These are phyloP conservation scores for Senecio squalidus DNA, from an alignment of 140 eudicot species.

Conservation along the genomic window DNA sequence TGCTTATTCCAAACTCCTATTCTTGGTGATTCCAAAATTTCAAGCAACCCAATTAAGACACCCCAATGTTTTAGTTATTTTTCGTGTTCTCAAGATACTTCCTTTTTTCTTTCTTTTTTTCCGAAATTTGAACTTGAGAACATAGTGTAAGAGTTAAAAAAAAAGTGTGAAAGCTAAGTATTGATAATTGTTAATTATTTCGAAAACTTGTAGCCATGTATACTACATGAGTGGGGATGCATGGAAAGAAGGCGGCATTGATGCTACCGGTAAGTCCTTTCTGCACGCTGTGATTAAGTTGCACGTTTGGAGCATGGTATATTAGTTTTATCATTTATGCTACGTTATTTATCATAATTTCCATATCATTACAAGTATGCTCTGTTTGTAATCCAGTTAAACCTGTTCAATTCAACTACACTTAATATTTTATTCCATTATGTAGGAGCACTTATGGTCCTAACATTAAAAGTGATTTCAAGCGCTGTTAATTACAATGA, in stretches of 20 bases:
- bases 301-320: background rate
- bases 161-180: background rate
- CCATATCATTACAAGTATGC: background rate
- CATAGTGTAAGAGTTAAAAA: background rate
- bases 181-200: conserved; percentile 5
- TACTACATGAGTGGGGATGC: conserved; percentile 99
- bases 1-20: too few relatives aligned
- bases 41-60: too few relatives aligned
- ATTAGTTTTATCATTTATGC: background rate
- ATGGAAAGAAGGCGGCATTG: conserved; percentile 99
- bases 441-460: conserved; percentile 82
- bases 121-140: background rate
- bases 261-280: conserved; percentile 78
- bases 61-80: too few relatives aligned
- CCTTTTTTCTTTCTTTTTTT: background rate
- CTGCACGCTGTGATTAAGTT: conserved; percentile 2
- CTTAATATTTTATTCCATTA: background rate
- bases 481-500: conserved; percentile 75
- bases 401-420: conserved; percentile 4
- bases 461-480: conserved; percentile 77
- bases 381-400: background rate
- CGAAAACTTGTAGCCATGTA: conserved; percentile 78
- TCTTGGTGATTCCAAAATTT: too few relatives aligned
- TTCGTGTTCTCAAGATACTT: background rate
- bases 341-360: background rate